phyloP scores from a whole-genome alignment of 192 early-diverging fungal species.

The Coemansia sp. region DNA sequence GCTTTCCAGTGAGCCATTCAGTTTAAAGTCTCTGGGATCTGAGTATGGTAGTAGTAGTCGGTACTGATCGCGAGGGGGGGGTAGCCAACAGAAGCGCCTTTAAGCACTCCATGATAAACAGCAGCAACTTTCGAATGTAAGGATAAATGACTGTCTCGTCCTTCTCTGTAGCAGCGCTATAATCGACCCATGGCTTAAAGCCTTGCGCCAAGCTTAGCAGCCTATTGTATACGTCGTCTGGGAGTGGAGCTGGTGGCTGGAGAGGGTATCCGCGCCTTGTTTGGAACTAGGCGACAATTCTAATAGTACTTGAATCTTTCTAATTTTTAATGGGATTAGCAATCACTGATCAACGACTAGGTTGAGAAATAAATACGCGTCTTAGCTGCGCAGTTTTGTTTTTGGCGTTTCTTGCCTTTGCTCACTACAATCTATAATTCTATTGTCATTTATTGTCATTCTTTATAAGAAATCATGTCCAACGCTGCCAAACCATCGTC shows the following conservation, averaged over 20 bases:
- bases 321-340: background rate
- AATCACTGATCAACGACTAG: background rate
- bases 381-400: constrained; percentile 9
- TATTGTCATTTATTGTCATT: background rate
- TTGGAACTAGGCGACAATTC: background rate
- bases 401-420: background rate
- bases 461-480: background rate
- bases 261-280: no score
- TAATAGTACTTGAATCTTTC: background rate
- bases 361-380: background rate
- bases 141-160: background rate
- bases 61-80: background rate
- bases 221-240: background rate
- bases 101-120: background rate
- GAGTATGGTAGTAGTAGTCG: background rate
- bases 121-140: background rate
- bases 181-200: background rate
- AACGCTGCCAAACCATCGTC: constrained; percentile 15
- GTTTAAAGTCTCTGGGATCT: background rate
- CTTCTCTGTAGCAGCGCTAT: background rate
- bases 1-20: background rate
- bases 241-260: background rate
- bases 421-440: background rate
- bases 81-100: background rate
- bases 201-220: background rate